A percentile compares a stretch with the other conserved stretches of the same genome.
phyloP scores from a whole-genome alignment of 768 basidiomycete genomes.

The Psilocybe tampanensis region DNA sequence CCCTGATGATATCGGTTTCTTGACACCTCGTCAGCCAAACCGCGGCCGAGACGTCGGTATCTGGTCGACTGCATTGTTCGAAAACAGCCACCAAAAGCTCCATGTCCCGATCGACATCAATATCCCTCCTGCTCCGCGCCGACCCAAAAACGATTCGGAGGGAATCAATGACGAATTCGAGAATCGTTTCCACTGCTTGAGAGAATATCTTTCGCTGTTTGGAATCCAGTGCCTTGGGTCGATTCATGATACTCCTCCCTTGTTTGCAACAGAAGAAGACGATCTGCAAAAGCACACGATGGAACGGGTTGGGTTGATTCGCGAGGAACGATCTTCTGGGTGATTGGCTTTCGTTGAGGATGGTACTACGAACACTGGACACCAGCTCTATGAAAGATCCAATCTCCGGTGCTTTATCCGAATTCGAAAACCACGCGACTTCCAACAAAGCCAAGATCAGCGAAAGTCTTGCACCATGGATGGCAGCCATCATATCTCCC shows the following conservation, averaged over 20 bases:
- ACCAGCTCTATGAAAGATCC: conserved; percentile 64
- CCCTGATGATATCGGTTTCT: conserved; percentile 76
- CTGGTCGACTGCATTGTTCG: conserved; percentile 72
- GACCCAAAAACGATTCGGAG: conserved; percentile 65
- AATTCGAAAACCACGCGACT: conserved; percentile 70
- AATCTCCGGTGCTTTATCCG: conserved; percentile 56
- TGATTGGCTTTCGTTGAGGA: conserved; percentile 74
- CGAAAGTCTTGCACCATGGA: conserved; percentile 75
- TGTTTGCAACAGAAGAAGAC: conserved; percentile 77
- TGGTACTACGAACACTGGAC: conserved; percentile 60
- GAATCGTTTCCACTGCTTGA: conserved; percentile 60
- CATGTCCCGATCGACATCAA: conserved; percentile 80
- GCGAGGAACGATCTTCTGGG: conserved; percentile 76
- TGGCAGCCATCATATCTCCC: conserved; percentile 84
- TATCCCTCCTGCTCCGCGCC: conserved; percentile 55
- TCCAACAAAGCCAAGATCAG: conserved; percentile 81
- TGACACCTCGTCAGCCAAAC: conserved; percentile 82
- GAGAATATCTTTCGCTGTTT: conserved; percentile 64
- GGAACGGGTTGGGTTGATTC: conserved; percentile 66
- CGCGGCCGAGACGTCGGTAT: conserved; percentile 67
- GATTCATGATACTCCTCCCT: conserved; percentile 49
- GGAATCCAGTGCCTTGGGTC: conserved; percentile 54
- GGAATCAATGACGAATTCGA: conserved; percentile 70
- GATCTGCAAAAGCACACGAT: conserved; percentile 78
- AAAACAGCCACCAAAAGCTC: conserved; percentile 83